phyloP scores from a whole-genome alignment of 805 yeast species.

The Pichia californica region DNA sequence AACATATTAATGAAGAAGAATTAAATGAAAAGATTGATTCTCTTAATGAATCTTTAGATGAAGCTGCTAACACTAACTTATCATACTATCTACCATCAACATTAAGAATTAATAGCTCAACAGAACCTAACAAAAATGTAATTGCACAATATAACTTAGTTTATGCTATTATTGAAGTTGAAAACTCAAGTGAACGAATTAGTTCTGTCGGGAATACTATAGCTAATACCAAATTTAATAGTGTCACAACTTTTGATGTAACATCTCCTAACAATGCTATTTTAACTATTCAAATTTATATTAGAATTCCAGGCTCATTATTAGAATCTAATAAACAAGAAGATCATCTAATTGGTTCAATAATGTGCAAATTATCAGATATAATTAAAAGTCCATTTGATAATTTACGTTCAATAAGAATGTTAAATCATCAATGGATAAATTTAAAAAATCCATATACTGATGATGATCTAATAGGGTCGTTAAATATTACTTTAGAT shows the following conservation, averaged over 20 bases:
- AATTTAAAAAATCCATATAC: conserved; percentile 28
- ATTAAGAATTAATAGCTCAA: conserved; percentile 22
- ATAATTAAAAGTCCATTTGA: conserved; percentile 11
- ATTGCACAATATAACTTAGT: conserved; percentile 41
- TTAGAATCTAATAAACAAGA: conserved; percentile 36
- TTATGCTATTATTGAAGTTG: conserved; percentile 87
- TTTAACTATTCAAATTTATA: conserved; percentile 71
- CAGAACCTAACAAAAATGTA: conserved; percentile 56
- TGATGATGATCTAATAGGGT: conserved; percentile 26
- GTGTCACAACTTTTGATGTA: conserved; percentile 87
- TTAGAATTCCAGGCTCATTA: conserved; percentile 64
- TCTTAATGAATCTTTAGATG: conserved; percentile 25
- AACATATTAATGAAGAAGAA: conserved; percentile 29
- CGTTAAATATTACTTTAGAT: conserved; percentile 36
- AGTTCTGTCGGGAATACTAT: conserved; percentile 84
- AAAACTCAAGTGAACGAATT: conserved; percentile 83
- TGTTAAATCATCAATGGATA: conserved; percentile 61
- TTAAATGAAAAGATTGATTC: conserved; percentile 29
- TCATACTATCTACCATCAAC: conserved; percentile 41
- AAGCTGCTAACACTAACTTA: conserved; percentile 22
- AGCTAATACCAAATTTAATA: conserved; percentile 75
- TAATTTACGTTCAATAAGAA: conserved; percentile 39
- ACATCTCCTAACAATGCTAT: conserved; percentile 39
- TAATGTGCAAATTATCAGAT: conserved; percentile 46
- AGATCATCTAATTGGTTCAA: conserved; percentile 73